Conservation (phyloP, 768 basidiomycete genomes). For the Tulasnella sp. region DNA sequence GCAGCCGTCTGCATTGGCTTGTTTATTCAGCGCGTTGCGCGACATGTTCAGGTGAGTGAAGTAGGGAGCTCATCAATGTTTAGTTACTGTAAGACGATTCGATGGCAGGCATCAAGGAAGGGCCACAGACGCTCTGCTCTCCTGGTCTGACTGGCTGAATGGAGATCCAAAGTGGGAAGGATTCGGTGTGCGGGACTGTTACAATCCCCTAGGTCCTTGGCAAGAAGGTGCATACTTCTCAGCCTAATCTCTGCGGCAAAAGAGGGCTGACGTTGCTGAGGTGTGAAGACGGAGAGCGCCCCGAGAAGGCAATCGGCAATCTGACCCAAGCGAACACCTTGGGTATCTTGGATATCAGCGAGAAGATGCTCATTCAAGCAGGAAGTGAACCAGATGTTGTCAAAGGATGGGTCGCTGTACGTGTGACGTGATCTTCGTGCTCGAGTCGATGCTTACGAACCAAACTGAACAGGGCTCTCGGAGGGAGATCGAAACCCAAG, state of each 20-base stretch:
- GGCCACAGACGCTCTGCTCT: neutral
- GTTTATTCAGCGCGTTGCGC: neutral
- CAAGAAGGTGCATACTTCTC: neutral
- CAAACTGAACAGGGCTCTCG: neutral
- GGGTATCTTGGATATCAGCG: neutral
- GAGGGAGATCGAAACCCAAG: neutral
- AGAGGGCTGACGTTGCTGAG: neutral
- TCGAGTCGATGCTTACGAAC: neutral
- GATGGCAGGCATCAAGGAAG: neutral
- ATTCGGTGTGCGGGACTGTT: neutral
- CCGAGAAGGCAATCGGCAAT: neutral
- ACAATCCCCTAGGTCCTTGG: neutral
- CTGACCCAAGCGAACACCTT: neutral
- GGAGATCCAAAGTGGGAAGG: neutral
- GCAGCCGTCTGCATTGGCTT: neutral
- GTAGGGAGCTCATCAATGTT: neutral
- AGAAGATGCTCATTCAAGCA: neutral
- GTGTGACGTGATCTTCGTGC: neutral
- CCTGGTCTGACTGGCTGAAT: neutral
- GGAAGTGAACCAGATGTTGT: neutral
- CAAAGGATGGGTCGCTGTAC: neutral
- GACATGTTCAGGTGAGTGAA: neutral
- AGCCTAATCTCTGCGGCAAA: neutral
- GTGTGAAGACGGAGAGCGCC: neutral
- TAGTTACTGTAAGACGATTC: neutral